A percentile compares a stretch with the other conserved stretches of the same genome.
Conservation (phyloP, 2,329 filamentous ascomycete species). For the Xylaria arbuscula region DNA sequence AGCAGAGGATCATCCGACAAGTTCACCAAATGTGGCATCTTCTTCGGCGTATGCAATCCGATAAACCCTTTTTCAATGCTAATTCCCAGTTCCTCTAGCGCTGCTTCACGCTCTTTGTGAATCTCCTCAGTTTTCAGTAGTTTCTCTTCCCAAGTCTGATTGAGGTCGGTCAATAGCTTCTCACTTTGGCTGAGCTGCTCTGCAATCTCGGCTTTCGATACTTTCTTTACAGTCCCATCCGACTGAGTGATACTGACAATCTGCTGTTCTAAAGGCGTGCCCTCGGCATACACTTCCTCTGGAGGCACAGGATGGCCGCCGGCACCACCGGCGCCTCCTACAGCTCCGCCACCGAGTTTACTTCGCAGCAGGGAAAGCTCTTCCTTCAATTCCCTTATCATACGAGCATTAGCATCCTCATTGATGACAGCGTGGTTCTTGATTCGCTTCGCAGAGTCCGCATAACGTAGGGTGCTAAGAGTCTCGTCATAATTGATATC, state of each 20-base stretch:
- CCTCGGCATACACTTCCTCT: slow-evolving; percentile 90
- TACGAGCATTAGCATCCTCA: slow-evolving; percentile 97
- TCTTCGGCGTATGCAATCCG: slow-evolving; percentile 94
- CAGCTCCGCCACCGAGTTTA: slow-evolving; percentile 75
- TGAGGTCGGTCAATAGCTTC: slow-evolving; percentile 93
- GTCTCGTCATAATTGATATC: slow-evolving; percentile 99
- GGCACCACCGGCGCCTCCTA: slow-evolving; percentile 58
- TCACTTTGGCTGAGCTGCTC: slow-evolving; percentile 97
- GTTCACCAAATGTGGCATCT: slow-evolving; percentile 99
- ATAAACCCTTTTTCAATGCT: slow-evolving; percentile 99
- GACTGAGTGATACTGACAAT: slow-evolving; percentile 92
- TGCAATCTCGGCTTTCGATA: slow-evolving; percentile 97
- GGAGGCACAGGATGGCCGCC: slow-evolving; percentile 58
- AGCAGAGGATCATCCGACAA: slow-evolving; percentile 93
- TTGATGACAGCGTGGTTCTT: slow-evolving; percentile 99
- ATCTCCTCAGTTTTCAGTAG: slow-evolving; percentile 94
- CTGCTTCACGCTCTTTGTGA: slow-evolving; percentile 95
- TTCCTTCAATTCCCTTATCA: slow-evolving; percentile 98
- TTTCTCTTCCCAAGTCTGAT: slow-evolving; percentile 99
- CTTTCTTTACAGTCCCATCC: slow-evolving; percentile 90
- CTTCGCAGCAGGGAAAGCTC: slow-evolving; percentile 86
- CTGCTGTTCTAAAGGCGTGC: slow-evolving; percentile 92
- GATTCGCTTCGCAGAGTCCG: slow-evolving; percentile 97
- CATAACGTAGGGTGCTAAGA: slow-evolving; percentile 92
- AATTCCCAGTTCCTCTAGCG: slow-evolving; percentile 95